These are phyloP conservation scores for Boletus huronensis DNA, from an alignment of 768 basidiomycete species.

Conservation along the genomic window DNA sequence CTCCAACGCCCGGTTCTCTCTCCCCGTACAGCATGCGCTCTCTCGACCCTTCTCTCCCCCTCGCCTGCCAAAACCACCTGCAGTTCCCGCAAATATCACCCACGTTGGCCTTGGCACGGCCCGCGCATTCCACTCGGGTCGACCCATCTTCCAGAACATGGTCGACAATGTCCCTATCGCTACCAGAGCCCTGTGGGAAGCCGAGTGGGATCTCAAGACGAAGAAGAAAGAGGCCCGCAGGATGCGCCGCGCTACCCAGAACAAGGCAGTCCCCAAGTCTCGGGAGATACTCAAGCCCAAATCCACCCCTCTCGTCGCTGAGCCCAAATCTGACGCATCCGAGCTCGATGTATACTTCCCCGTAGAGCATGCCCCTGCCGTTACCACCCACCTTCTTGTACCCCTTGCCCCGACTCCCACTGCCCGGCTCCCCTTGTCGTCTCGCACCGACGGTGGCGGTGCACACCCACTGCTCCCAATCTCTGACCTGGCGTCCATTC, in stretches of 20 bases:
- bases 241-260: constrained; percentile 22
- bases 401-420: constrained; percentile 77
- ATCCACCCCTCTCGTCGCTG: constrained; percentile 2
- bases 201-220: constrained; percentile 61
- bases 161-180: constrained; percentile 79
- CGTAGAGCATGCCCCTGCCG: constrained; percentile 30
- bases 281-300: constrained; percentile 31
- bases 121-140: constrained; percentile 68
- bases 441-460: constrained; percentile 9
- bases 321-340: constrained; percentile 25
- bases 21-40: constrained; percentile 52
- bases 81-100: constrained; percentile 46
- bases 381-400: constrained; percentile 67
- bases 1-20: constrained; percentile 50
- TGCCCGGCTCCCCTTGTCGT: constrained; percentile 55
- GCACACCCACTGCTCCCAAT: constrained; percentile 49
- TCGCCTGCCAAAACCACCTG: constrained; percentile 56
- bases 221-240: constrained; percentile 39
- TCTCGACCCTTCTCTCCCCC: constrained; percentile 42
- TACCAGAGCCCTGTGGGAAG: constrained; percentile 69
- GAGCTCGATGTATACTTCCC: constrained; percentile 66
- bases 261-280: constrained; percentile 16
- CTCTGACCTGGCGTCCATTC: constrained; percentile 47
- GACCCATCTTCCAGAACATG: constrained; percentile 77
- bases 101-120: constrained; percentile 77